Evolutionary conservation across 139 green algal genomes (phyloP), one percentile per base, ranked within the genome.

Genomic region (Eudorina sp.): DNA sequence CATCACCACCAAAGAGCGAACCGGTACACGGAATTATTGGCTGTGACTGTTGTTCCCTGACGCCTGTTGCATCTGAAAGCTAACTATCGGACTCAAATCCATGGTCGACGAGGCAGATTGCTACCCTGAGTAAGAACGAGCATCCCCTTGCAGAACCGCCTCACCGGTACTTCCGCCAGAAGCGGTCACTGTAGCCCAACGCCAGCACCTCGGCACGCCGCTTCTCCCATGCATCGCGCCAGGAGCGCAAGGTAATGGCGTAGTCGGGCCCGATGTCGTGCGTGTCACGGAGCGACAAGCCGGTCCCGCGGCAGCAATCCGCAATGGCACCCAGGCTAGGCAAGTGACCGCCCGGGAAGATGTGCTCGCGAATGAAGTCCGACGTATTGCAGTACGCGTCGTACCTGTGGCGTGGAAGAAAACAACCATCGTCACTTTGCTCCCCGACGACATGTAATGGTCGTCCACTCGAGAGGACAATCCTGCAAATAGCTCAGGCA

Each of bases 311-410:
- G 5, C 95, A 94, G 21, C 94, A 94, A 51, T 97, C 93, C n/a
- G 95, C 93, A 91, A 98, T 97, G 21, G 94, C 95, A 4, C 92
- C 94, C 83, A 98, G 92, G 89, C 83, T 95, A n/a, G 95, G 95
- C 64, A 98, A 92, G 92, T 98, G 96, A 36, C 94, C 96, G 18
- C 97, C 97, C 6, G 97, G 97, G 94, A 99, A 99, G 91, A 99
- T 98, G 93, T 99, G 97, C 92, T 99, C 96, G 31, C 97, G 94
- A 85, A 99, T 99, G 94, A 99, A 99, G 90, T 99, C 98, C 23
- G 91, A 95, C 31, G 91, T 95, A 29, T 81, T 36, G 91, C 97
- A 97, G 92, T 99, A 99, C 2, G 90, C 89, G 45, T 97, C 95
- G 87, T 99, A 99, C 86, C 93, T 95, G 14, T n/a, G n/a, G n/a